Evolutionary conservation across 768 basidiomycete genomes (phyloP).

Genomic region (Trichaptum fuscoviolaceum): DNA sequence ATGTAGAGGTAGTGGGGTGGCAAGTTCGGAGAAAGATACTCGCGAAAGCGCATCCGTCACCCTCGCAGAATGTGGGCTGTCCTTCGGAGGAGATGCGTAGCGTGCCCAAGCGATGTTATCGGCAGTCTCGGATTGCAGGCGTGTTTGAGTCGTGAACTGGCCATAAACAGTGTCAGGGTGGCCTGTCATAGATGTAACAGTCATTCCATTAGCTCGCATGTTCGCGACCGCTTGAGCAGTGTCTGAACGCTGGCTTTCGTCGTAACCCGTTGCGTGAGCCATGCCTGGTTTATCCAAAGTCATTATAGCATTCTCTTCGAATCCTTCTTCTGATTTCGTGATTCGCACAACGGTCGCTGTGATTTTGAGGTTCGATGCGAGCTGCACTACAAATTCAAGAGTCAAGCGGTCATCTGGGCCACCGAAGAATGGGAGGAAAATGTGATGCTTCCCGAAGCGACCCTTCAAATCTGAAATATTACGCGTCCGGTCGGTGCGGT

Average conservation of each 20-base stretch:
- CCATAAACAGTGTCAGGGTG: constrained; percentile 72
- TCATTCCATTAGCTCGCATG: constrained; percentile 25
- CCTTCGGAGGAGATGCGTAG: constrained; percentile 36
- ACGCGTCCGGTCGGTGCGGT: constrained; percentile 40
- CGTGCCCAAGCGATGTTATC: constrained; percentile 73
- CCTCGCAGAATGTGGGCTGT: constrained; percentile 11
- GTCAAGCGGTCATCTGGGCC: constrained; percentile 91
- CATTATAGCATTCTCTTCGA: constrained; percentile 8
- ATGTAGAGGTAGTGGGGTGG: constrained; percentile 56
- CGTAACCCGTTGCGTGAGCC: constrained; percentile 19
- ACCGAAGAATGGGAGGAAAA: constrained; percentile 90
- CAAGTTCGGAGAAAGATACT: constrained; percentile 55
- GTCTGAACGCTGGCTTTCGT: not conserved
- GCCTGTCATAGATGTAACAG: constrained; percentile 23
- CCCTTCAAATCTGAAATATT: constrained; percentile 17
- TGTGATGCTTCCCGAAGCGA: constrained; percentile 42
- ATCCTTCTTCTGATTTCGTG: constrained; percentile 38
- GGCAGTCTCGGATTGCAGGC: constrained; percentile 76
- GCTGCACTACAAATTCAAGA: constrained; percentile 76
- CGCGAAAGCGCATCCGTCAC: constrained; percentile 40
- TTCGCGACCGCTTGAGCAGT: constrained; percentile 16
- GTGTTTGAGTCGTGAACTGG: constrained; percentile 53
- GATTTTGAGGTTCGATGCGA: constrained; percentile 64
- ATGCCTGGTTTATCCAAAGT: constrained; percentile 21
- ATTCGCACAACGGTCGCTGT: constrained; percentile 74